Conservation (phyloP, 1,139 yeast genomes). For the Debaryomyces coudertii region DNA sequence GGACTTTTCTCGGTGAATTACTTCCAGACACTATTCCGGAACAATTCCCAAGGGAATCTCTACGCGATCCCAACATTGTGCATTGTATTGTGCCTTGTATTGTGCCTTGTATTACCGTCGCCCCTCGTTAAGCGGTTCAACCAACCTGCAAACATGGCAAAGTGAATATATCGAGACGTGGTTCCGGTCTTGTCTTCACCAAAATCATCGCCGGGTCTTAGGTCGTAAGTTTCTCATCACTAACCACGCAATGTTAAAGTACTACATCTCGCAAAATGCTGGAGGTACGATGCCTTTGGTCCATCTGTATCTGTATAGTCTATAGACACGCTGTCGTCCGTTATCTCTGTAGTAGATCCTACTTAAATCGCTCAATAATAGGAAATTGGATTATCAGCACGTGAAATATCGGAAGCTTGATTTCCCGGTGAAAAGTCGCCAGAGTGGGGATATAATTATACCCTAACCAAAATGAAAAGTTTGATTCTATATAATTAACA, state of each 20-base stretch:
- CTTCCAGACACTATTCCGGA: too few relatives aligned
- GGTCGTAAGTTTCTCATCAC: too few relatives aligned
- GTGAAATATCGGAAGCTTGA: conserved; percentile 6
- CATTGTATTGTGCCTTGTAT: background rate
- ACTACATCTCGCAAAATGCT: background rate
- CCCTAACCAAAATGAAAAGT: background rate
- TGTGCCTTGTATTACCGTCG: background rate
- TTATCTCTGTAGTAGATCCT: background rate
- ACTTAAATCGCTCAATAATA: background rate
- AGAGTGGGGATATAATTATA: conserved; percentile 4
- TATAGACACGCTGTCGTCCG: background rate
- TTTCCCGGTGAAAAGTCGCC: conserved; percentile 1
- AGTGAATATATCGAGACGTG: background rate
- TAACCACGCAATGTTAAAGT: background rate
- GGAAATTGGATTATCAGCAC: conserved; percentile 1
- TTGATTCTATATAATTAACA: background rate
- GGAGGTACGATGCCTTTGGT: background rate
- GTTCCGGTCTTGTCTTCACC: background rate
- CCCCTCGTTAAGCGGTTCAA: background rate
- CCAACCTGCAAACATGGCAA: background rate
- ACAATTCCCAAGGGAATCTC: too few relatives aligned
- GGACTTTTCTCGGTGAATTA: too few relatives aligned
- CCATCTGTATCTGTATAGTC: background rate
- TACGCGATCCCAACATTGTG: too few relatives aligned
- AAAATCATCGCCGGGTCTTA: background rate